Evolutionary conservation across 2,329 filamentous ascomycete genomes (phyloP), one percentile per base, ranked within the genome.

Genomic region (Exophiala lecanii-corni): DNA sequence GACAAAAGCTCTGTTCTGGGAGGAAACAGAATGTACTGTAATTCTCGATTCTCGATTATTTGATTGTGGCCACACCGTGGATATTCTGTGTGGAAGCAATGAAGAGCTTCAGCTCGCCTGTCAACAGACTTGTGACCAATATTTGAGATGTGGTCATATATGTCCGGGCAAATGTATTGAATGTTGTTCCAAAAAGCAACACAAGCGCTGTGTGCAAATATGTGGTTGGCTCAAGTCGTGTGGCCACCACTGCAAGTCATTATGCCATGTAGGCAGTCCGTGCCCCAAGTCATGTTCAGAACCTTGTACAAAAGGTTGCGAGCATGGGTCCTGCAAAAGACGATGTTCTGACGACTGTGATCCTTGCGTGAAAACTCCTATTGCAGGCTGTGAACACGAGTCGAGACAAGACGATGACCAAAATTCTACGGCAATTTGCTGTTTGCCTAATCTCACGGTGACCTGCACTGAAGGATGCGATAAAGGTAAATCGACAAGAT

Each of bases 271-370:
- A 17, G 47, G 35, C 16, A 40, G 41, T 20, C 16, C 47, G 12
- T 57, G 55, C 20, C 49, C 53, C 6, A 34, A n/a, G 5, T 43
- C 45, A 10, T 57, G 55, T 44, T 28, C 38, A 15, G 49, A 55
- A 26, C 43, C 47, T 33, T 57, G 55, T 32, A 5, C 35, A 13
- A 38, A 47, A 4, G 17, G 30, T 17, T 57, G 55, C 26, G 36
- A 43, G 10, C 55, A 57, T 45, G 49, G 53, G 3, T 43, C 37
- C 25, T 57, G 55, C 39, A 34, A 30, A 31, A 46, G 46, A 36
- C 48, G 39, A 30, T 57, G 55, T 43, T 33, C 36, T 13, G 46
- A 50, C 13, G 18, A 19, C 13, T 57, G 55, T 32, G 51, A 55
- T 15, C 53, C 55, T 3, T 57, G 55, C 26, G 32, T 49, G 23